Evolutionary conservation across 208 protist species (phyloP), one percentile per base, ranked within the genome.

Genomic region (Trypanosoma brucei): DNA sequence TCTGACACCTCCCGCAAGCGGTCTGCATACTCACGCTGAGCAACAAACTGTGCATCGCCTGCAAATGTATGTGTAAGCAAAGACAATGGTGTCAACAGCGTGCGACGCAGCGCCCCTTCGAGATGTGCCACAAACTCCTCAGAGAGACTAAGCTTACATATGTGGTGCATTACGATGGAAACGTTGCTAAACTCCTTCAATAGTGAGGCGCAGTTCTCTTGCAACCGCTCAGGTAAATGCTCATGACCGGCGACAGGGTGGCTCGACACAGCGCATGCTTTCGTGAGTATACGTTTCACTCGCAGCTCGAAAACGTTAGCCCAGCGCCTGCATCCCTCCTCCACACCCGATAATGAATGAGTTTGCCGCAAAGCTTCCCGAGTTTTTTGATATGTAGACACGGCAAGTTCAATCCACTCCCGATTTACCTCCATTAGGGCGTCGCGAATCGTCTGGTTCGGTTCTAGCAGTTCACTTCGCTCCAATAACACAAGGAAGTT

Each of bases 401-500:
- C 52, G 5, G 76, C 59, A 13, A 94, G 76, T 57, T 76, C 65
- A 31, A 90, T 72, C 84, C 86, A 93, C 58, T 78, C 82, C 40
- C 69, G 66, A 56, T 88, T 82, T 34, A 91, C 81, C 62, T 86
- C 86, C 53, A 85, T 62, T 54, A 95, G 72, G 7, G 83, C 86
- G 45, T 82, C 72, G 65, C 88, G 84, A 46, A 93, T 78, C 0
- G 62, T 75, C 14, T 33, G 33, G 62, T 91, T 83, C 38, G 57
- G 54, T 50, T 69, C 75, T 35, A 95, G 56, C 7, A 64, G 37
- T 59, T 93, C 83, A 51, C 78, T 72, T 54, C 82, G 85, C 63
- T 94, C 87, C 50, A 84, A 70, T 8, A 96, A 70, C 7, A 92
- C 81, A 34, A 88, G 75, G 65, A 93, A 93, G 68, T 95, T 93